A percentile compares a stretch with the other conserved stretches of the same genome.
Evolutionary conservation across 1,139 yeast species (phyloP).

Genomic region (Pichia sp.): DNA sequence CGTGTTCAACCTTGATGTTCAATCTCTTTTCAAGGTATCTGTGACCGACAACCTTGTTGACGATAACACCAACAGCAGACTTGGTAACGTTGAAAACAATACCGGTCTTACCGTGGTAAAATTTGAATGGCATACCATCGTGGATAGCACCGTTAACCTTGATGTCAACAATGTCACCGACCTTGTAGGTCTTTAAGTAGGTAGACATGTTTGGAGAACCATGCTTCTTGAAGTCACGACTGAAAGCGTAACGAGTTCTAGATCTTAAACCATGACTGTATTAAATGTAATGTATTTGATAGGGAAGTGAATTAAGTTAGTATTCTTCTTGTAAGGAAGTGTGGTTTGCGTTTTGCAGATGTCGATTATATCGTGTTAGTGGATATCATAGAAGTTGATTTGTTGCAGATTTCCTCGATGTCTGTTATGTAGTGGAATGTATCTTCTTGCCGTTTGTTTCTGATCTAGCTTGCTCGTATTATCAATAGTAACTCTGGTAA

Average conservation of each 20-base stretch:
- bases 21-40: conserved; percentile 99
- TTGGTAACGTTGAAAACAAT: conserved; percentile 98
- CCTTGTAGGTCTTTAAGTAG: conserved; percentile 97
- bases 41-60: conserved; percentile 98
- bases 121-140: conserved; percentile 99
- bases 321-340: not conserved
- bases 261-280: conserved; percentile 98
- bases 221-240: conserved; percentile 99
- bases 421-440: no score
- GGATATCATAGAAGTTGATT: no score
- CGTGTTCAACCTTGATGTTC: conserved; percentile 98
- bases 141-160: conserved; percentile 99
- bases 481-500: no score
- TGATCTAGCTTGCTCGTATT: no score
- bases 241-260: conserved; percentile 99
- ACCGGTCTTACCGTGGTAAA: conserved; percentile 99
- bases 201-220: conserved; percentile 94
- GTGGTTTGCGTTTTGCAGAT: no score
- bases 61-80: conserved; percentile 96
- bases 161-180: conserved; percentile 99
- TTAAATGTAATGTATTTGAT: conserved; percentile 4
- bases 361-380: no score
- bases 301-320: conserved; percentile 1
- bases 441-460: no score
- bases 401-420: no score